Conservation (phyloP, 139 green algal genomes). For the Chlorokybus atmophyticus region DNA sequence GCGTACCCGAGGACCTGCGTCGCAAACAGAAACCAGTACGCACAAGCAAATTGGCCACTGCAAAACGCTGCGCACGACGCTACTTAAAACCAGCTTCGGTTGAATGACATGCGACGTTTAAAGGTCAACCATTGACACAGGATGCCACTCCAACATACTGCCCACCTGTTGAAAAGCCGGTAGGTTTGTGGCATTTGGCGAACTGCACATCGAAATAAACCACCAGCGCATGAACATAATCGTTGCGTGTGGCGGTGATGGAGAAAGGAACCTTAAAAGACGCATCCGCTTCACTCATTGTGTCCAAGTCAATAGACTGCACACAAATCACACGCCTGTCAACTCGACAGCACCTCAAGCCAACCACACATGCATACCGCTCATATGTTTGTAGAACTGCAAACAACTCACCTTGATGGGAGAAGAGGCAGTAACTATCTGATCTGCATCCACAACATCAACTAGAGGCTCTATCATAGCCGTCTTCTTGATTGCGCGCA, state of each 20-base stretch:
- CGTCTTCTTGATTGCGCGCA: conserved; percentile 62
- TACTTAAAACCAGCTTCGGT: too few relatives aligned
- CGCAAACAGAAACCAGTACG: too few relatives aligned
- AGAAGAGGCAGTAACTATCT: conserved; percentile 37
- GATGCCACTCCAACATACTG: conserved; percentile 1
- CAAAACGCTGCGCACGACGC: too few relatives aligned
- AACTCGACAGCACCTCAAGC: background rate
- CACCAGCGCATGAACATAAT: conserved; percentile 84
- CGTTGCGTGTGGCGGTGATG: conserved; percentile 47
- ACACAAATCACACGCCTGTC: conserved; percentile 12
- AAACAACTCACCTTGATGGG: conserved; percentile 18
- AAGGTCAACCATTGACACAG: background rate
- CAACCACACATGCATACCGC: background rate
- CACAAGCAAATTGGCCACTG: too few relatives aligned
- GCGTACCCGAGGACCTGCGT: conserved; percentile 10
- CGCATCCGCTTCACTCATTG: conserved; percentile 56
- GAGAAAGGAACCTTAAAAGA: conserved; percentile 26
- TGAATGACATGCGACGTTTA: background rate
- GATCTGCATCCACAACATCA: conserved; percentile 21
- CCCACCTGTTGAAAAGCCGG: conserved; percentile 44
- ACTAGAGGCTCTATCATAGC: conserved; percentile 35
- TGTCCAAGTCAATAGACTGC: conserved; percentile 56
- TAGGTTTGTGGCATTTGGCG: conserved; percentile 60
- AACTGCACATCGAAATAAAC: conserved; percentile 84
- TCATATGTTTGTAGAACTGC: too few relatives aligned